Evolutionary conservation across 257 asterid species (phyloP), one percentile per base, ranked within the genome.

Genomic region (Fraxinus excelsior): DNA sequence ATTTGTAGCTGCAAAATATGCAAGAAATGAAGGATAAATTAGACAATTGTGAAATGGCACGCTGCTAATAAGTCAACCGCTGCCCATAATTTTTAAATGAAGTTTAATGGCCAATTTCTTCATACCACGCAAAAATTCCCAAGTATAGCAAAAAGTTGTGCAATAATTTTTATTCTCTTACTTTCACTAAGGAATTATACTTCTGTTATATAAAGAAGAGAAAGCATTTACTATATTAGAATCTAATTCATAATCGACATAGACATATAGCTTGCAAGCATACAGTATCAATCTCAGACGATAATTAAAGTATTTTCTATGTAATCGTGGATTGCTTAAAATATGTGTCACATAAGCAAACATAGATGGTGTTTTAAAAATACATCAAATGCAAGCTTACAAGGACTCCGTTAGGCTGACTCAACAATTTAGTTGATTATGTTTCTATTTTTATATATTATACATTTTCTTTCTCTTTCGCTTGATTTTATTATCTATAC

Each of bases 141-240:
- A 67, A 67, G 74, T 90, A 90, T 84, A 82, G 80, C 80, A 64
- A 81, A 71, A 84, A 49, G 69, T 31, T 66, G 67, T 51, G 75
- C 77, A 80, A 75, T 83, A 44, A 80, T 77, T 70, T 74, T 70
- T 51, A 37, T 42, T 72, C 78, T 73, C 85, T 83, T 80, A 82
- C 90, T 79, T 80, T 81, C 80, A 68, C 38, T 79, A 53, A 58
- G 76, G 51, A 71, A 37, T 7, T 56, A 29, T 49, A 67, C 14
- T 26, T 37, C 0, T 1, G 42, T 37, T 7, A 37, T 37, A 14
- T 7, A 46, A 78, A 80, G 74, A 74, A 74, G 74, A 21, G 28
- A 38, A 21, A 46, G 35, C 35, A 68, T 40, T 31, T 18, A 1
- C 9, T 23, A 46, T 13, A 60, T 38, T 71, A 62, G 60, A 19